Evolutionary conservation across 805 yeast genomes (phyloP), one percentile per base, ranked within the genome.

Genomic region (Saccharomycopsis amapae): DNA sequence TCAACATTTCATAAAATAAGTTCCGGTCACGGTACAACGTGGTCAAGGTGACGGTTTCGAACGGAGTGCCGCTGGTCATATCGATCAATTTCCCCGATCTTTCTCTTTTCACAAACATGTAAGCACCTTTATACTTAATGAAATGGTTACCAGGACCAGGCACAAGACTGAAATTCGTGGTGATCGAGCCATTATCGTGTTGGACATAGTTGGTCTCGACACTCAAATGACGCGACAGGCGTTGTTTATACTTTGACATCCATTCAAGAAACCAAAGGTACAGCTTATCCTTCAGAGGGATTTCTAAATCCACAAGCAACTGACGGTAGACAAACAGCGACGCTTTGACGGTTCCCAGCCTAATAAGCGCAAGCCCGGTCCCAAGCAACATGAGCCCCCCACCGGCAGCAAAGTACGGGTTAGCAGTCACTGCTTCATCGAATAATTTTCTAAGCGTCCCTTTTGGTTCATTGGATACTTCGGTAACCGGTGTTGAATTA

Each of bases 321-420:
- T 86, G 89, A 34, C 95, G 75, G 61, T 89, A 86, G 5, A 85
- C 60, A 37, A 93, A 73, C 1, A 78, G 68, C 1, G 90, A 77
- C 1, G 78, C 67, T 42, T 81, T 73, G 37, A 76, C 68, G 1
- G 82, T 62, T 1, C 86, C 87, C 48, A 76, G 79, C 41, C 96
- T 69, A 0, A 86, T 79, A 5, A 87, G 55, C 0, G 96, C 95
- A 28, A 93, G 63, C 1, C 81, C 82, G 0, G 95, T 88, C n/a
- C 98, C 98, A 2, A 93, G 67, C 3, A 89, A 68, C 98, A 93
- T 93, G 34, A 93, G 68, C 0, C 98, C 98, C 56, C 97, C 96
- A 58, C 98, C 98, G 0, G 97, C 98, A 1, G 97, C 93, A 67
- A 93, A 90, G 62, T 87, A 88, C n/a, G 97, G 97, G 60, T 90